These are phyloP conservation scores for Cinnamomum chago DNA, from an alignment of 164 flowering plant genomes.

Conservation along the genomic window DNA sequence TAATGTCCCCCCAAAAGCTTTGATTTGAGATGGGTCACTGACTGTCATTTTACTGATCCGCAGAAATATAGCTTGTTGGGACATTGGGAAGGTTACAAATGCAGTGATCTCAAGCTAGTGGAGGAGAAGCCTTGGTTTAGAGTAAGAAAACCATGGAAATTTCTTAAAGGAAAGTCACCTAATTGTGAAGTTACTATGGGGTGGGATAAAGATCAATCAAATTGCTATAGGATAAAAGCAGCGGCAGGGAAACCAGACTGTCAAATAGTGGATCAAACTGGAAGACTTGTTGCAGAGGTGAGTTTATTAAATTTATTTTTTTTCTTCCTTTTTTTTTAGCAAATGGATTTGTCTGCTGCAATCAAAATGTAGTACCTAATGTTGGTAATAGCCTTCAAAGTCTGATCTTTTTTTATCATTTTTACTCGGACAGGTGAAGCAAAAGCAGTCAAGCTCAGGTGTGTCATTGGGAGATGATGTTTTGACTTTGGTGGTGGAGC, in stretches of 20 bases:
- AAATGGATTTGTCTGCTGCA: no score
- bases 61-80: slow-evolving; percentile 21
- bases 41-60: not conserved
- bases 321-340: no score
- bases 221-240: slow-evolving; percentile 9
- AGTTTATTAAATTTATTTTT: not conserved
- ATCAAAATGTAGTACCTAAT: no score
- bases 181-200: slow-evolving; percentile 18
- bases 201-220: slow-evolving; percentile 1
- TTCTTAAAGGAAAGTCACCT: slow-evolving; percentile 7
- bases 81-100: slow-evolving; percentile 28
- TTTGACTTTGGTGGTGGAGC: slow-evolving; percentile 19
- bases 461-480: slow-evolving; percentile 25
- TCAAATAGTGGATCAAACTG: slow-evolving; percentile 22
- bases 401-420: not conserved
- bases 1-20: not conserved
- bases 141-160: slow-evolving; percentile 21
- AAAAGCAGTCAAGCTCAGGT: slow-evolving; percentile 13
- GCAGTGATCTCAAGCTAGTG: slow-evolving; percentile 1
- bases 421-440: slow-evolving; percentile 7
- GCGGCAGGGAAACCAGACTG: slow-evolving; percentile 21
- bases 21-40: not conserved
- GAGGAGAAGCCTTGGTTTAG: slow-evolving; percentile 26
- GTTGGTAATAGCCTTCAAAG: not conserved
- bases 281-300: slow-evolving; percentile 19